These are phyloP conservation scores for Penicillium bialowiezense DNA, from an alignment of 495 filamentous ascomycete genomes.

Conservation along the genomic window DNA sequence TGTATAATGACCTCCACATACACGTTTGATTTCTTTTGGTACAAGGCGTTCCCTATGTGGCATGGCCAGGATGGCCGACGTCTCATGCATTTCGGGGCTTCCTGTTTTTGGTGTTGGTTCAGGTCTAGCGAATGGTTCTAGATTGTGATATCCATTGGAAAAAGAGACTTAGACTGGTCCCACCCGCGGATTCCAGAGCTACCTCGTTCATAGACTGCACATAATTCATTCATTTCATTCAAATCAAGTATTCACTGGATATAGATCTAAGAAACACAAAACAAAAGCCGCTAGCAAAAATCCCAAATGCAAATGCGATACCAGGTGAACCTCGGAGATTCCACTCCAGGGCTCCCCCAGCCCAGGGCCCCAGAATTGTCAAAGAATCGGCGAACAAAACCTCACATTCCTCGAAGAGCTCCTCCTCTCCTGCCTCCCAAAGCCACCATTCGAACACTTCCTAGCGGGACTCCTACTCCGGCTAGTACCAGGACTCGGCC, in stretches of 20 bases:
- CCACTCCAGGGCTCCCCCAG: no score
- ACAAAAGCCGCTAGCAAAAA: not conserved
- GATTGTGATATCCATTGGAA: not conserved
- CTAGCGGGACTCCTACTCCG: no score
- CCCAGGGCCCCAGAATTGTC: not conserved
- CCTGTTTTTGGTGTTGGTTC: not conserved
- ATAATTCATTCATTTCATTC: not conserved
- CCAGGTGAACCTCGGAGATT: no score
- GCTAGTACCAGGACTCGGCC: not conserved
- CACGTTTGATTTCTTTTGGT: slow-evolving; percentile 6
- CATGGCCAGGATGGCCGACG: not conserved
- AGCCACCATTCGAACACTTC: no score
- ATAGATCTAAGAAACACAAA: not conserved
- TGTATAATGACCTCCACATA: slow-evolving; percentile 9
- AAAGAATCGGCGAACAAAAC: not conserved
- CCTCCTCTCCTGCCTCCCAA: not conserved
- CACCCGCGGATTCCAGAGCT: not conserved
- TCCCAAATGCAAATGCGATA: not conserved
- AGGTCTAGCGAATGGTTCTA: slow-evolving; percentile 1
- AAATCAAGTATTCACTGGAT: not conserved
- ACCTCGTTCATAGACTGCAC: slow-evolving; percentile 2
- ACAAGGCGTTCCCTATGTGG: slow-evolving; percentile 6
- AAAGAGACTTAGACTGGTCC: not conserved
- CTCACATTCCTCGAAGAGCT: not conserved
- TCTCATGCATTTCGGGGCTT: slow-evolving; percentile 4